Evolutionary conservation across 108 stramenopile genomes (phyloP).

Genomic region (Nitzschia putrida): DNA sequence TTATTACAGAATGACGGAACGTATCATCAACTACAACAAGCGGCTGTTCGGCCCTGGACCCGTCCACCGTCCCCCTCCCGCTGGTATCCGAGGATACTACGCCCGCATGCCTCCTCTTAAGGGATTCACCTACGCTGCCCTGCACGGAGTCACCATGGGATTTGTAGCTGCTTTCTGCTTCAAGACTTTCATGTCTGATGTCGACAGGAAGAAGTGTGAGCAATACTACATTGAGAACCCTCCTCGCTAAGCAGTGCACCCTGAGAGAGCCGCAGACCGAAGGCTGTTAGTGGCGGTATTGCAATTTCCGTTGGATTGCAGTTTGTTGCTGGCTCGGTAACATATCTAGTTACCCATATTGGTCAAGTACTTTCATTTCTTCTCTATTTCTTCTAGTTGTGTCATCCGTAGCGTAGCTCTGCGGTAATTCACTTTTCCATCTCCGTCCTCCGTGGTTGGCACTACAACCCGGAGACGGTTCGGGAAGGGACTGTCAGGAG

Average conservation of each 20-base stretch:
- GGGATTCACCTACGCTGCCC: slow-evolving; percentile 66
- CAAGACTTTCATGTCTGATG: slow-evolving; percentile 69
- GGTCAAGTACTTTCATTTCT: too few relatives aligned
- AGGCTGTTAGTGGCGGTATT: too few relatives aligned
- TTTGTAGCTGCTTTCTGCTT: slow-evolving; percentile 55
- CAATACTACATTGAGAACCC: slow-evolving; percentile 87
- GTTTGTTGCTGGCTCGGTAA: slow-evolving; percentile 1
- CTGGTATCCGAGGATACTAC: slow-evolving; percentile 56
- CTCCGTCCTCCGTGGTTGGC: too few relatives aligned
- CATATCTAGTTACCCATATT: neutral
- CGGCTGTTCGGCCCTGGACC: slow-evolving; percentile 82
- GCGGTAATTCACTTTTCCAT: too few relatives aligned
- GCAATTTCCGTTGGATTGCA: neutral
- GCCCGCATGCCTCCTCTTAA: slow-evolving; percentile 71
- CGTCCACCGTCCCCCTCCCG: slow-evolving; percentile 57
- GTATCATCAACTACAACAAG: slow-evolving; percentile 71
- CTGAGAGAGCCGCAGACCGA: too few relatives aligned
- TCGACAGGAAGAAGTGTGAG: slow-evolving; percentile 59
- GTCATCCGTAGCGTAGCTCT: too few relatives aligned
- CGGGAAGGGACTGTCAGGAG: too few relatives aligned
- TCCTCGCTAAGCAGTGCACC: slow-evolving; percentile 52
- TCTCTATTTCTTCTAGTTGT: too few relatives aligned
- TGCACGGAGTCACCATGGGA: slow-evolving; percentile 61
- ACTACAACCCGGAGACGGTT: too few relatives aligned
- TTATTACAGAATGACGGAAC: slow-evolving; percentile 32